Base-by-base conservation (phyloP, 306 rosid species). In the Ziziphus jujuba region DNA sequence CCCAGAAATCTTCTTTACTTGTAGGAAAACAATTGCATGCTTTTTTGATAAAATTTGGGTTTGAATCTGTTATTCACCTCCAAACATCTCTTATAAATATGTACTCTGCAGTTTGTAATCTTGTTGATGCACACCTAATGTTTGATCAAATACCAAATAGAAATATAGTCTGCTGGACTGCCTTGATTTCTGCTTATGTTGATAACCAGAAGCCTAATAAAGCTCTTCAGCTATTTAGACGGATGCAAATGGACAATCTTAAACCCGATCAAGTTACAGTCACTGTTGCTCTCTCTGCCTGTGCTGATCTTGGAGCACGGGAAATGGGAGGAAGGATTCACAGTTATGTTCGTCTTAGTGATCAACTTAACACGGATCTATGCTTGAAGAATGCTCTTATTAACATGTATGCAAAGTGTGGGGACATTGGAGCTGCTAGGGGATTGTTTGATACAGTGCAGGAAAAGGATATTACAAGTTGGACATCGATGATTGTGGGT, bases 401-500 rank as follows among this genome's bases (percentile, higher is more conserved):
- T 40, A 78, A 87, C 59, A 84, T 87, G 93, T 84, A 84, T 67
- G 83, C 81, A 2, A 76, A 76, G 63, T 76, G 80, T 16, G 80
- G 80, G 60, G 81, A 77, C 67, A 53, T 79, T 43, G 54, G 40
- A 38, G 60, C 64, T 34, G 83, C 90, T 3, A 78, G 80, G 80
- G 69, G 77, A 61, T 75, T 80, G 83, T 87, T 87, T 72, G 88
- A 84, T 65, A 22, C 73, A 44, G 56, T 76, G 49, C 60, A 61
- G 48, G 63, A 52, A 45, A 87, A 80, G 66, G 90, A 84, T 69
- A 85, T 84, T n/a, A 80, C 81, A 20, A 76, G 82, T 71, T 87
- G 90, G 88, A 87, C 88, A 15, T 84, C 84, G 65, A 84, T 87
- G 80, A 82, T 84, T 63, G 87, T 80, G 22, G 93, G 93, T 69